Evolutionary conservation across 1,284 basidiomycete species (phyloP).

Genomic region (Marasmius tenuissimus): DNA sequence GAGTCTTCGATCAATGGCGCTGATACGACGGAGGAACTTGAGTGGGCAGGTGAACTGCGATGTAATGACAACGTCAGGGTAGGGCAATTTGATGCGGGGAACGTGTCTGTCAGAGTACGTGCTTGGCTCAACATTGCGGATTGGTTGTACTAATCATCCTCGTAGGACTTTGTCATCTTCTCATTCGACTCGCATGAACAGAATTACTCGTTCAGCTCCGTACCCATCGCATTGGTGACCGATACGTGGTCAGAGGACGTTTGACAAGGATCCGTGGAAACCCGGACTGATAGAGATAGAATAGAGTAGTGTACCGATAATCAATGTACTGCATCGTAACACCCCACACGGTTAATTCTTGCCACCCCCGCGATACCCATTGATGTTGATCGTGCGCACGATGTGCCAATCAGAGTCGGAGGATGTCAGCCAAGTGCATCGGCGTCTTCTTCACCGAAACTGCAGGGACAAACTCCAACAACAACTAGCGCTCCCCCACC

Average conservation of each 20-base stretch:
- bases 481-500: no score
- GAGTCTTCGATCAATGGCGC: neutral
- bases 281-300: no score
- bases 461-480: no score
- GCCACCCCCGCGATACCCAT: no score
- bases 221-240: neutral
- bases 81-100: constrained; percentile 11
- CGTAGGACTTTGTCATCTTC: neutral
- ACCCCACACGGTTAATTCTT: no score
- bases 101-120: constrained; percentile 4
- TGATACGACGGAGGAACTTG: neutral
- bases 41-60: constrained; percentile 11
- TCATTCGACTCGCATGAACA: neutral
- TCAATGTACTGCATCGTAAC: no score
- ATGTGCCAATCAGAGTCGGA: no score
- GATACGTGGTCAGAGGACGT: neutral
- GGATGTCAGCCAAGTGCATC: no score
- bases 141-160: neutral
- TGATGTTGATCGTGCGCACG: no score
- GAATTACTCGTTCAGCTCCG: neutral
- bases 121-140: neutral
- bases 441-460: no score
- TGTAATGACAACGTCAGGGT: constrained; percentile 5
- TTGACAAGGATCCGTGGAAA: neutral
- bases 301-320: no score